Conservation (phyloP, 192 early-diverging fungal species). For the Borealophlyctis nickersoniae region DNA sequence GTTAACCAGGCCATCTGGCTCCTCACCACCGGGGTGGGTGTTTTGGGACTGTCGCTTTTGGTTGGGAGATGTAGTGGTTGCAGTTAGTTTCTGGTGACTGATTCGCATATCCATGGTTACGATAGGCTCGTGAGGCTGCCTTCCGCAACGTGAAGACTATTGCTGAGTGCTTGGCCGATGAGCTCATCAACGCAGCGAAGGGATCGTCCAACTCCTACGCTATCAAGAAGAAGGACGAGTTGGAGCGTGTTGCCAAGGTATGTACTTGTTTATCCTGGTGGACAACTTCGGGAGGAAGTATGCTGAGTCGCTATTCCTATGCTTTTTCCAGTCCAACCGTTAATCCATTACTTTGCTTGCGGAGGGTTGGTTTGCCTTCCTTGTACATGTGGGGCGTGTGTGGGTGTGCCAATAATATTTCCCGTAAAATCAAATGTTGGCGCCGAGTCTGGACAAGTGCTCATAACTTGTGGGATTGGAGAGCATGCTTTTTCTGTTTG, state of each 20-base stretch:
- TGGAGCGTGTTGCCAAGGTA: slow-evolving; percentile 83
- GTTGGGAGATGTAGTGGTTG: background rate
- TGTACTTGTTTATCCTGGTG: no score
- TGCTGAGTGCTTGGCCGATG: slow-evolving; percentile 98
- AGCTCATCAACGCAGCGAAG: slow-evolving; percentile 95
- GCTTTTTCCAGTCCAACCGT: slow-evolving; percentile 25
- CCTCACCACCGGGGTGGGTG: slow-evolving; percentile 86
- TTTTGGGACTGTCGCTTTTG: background rate
- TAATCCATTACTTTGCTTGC: slow-evolving; percentile 5
- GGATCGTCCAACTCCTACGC: slow-evolving; percentile 99
- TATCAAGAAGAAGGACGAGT: slow-evolving; percentile 99
- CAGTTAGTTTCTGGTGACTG: slow-evolving; percentile 16
- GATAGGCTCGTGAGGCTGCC: slow-evolving; percentile 88
- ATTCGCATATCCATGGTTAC: background rate
- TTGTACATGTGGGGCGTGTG: no score
- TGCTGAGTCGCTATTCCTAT: background rate
- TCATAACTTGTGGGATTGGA: no score
- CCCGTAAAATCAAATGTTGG: no score
- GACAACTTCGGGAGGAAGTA: background rate
- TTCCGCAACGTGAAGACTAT: slow-evolving; percentile 99
- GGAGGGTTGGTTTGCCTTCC: background rate
- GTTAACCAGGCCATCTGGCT: slow-evolving; percentile 95
- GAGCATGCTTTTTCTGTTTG: background rate
- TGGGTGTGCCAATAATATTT: no score
- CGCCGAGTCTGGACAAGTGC: no score